Evolutionary conservation across 2,329 filamentous ascomycete species (phyloP).

Genomic region (Sphaerulina vaccinii): DNA sequence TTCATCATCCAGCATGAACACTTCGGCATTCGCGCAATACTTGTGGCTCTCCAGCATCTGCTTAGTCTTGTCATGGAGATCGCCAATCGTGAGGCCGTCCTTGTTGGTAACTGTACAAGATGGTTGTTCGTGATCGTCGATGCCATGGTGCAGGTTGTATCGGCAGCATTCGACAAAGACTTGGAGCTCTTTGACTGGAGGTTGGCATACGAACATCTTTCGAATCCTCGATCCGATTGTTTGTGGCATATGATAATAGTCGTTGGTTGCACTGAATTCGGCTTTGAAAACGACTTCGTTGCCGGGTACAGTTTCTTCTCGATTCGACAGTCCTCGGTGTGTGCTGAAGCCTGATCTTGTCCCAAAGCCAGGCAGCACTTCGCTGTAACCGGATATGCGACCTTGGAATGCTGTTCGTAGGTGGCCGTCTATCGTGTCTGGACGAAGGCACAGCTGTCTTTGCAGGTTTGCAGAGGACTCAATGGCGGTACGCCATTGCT

Average conservation of each 20-base stretch:
- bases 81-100: slow-evolving; percentile 7
- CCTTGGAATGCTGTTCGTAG: slow-evolving; percentile 1
- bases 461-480: slow-evolving; percentile 6
- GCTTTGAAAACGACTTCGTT: slow-evolving; percentile 12
- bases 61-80: slow-evolving; percentile 10
- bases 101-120: not conserved
- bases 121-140: not conserved
- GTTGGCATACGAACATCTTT: slow-evolving; percentile 10
- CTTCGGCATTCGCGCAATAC: slow-evolving; percentile 5
- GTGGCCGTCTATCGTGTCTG: slow-evolving; percentile 6
- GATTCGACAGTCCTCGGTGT: slow-evolving; percentile 1
- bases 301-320: slow-evolving; percentile 5
- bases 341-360: slow-evolving; percentile 1
- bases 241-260: slow-evolving; percentile 1
- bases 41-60: slow-evolving; percentile 9
- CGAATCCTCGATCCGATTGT: not conserved
- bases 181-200: slow-evolving; percentile 5
- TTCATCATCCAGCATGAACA: slow-evolving; percentile 10
- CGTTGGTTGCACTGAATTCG: slow-evolving; percentile 2
- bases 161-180: slow-evolving; percentile 10
- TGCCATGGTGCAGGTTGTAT: slow-evolving; percentile 2
- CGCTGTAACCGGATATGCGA: slow-evolving; percentile 7
- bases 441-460: not conserved
- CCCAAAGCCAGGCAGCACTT: slow-evolving; percentile 3
- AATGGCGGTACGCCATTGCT: slow-evolving; percentile 5